Evolutionary conservation across 352 stramenopile genomes (phyloP), one percentile per base, ranked within the genome.

Genomic region (Achlya hypogyna): DNA sequence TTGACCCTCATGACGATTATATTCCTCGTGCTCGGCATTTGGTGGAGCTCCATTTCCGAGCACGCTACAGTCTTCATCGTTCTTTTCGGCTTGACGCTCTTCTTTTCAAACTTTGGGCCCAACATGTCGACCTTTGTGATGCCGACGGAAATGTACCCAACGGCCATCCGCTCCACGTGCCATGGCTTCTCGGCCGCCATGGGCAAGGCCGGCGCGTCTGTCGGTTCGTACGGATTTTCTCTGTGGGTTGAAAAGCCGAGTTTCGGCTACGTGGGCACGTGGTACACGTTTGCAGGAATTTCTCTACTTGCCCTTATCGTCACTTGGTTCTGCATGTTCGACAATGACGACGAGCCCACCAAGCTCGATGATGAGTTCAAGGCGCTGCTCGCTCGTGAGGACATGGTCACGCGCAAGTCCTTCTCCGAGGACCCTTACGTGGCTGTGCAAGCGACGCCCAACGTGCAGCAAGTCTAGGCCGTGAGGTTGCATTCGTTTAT

Each of bases 61-160:
- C 25, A 63, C 8, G 23, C 49, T 0, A 42, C 25, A 23, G 2
- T 68, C 18, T 78, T 78, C 42, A 53, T 78, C 29, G 58, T 76
- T 31, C 58, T 78, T 10, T 79, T 77, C 49, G 60, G 73, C 20
- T 59, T 77, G 14, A 75, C 73, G 20, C 67, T 78, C n/a, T 76
- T 73, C 59, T 73, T 71, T 18, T 42, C 68, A 51, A 78, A 81
- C 49, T 83, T 84, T 62, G 76, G 76, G 1, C 76, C 76, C 22
- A 79, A 79, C 59, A 80, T 71, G 38, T 87, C 79, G 29, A 90
- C 81, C 9, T 96, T 96, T 73, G 81, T 97, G 20, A 81, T 97
- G 74, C 88, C 89, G 0, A 88, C 89, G 0, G 91, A 97, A 73
- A 89, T 96, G 25, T 87, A 87, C 65, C 80, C 79, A 62, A 96